Conservation (phyloP, 2,329 filamentous ascomycete species). For the Tolypocladium sp. region DNA sequence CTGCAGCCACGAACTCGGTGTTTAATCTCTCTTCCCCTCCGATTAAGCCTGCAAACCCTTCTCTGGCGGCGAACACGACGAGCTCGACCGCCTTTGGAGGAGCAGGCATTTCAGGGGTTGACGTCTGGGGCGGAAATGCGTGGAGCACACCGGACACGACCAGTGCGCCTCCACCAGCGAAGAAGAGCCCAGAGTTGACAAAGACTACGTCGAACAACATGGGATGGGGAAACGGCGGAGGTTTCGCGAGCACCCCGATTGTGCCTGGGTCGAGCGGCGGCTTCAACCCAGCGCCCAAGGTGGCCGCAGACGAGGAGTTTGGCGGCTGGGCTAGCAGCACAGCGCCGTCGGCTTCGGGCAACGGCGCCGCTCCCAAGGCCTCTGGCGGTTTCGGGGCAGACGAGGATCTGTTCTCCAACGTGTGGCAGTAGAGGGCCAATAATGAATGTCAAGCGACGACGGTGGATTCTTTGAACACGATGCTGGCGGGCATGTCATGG, state of each 20-base stretch:
- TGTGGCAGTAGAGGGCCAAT: constrained; percentile 62
- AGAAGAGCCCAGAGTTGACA: constrained; percentile 48
- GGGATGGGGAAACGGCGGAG: constrained; percentile 43
- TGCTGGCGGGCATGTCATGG: constrained; percentile 17
- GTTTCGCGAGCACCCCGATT: constrained; percentile 51
- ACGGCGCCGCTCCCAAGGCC: constrained; percentile 40
- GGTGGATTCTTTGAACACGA: constrained; percentile 13
- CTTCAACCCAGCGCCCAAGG: constrained; percentile 56
- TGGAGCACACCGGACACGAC: constrained; percentile 54
- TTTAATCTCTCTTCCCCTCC: constrained; percentile 67
- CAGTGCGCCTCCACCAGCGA: constrained; percentile 30
- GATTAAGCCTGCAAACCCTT: constrained; percentile 33
- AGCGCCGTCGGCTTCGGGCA: constrained; percentile 29
- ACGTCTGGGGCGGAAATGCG: constrained; percentile 81
- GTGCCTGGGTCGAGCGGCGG: constrained; percentile 55
- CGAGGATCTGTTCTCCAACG: constrained; percentile 91
- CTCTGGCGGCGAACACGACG: constrained; percentile 25
- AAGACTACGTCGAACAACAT: constrained; percentile 49
- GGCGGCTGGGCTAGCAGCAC: constrained; percentile 83
- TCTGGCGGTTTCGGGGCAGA: constrained; percentile 53
- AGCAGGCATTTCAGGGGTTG: constrained; percentile 40
- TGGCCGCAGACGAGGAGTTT: constrained; percentile 88
- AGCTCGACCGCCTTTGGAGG: constrained; percentile 27
- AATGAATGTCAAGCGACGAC: neutral
- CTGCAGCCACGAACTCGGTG: constrained; percentile 48